These are phyloP conservation scores for Rhodotorula diobovata DNA, from an alignment of 768 basidiomycete species.

Conservation along the genomic window DNA sequence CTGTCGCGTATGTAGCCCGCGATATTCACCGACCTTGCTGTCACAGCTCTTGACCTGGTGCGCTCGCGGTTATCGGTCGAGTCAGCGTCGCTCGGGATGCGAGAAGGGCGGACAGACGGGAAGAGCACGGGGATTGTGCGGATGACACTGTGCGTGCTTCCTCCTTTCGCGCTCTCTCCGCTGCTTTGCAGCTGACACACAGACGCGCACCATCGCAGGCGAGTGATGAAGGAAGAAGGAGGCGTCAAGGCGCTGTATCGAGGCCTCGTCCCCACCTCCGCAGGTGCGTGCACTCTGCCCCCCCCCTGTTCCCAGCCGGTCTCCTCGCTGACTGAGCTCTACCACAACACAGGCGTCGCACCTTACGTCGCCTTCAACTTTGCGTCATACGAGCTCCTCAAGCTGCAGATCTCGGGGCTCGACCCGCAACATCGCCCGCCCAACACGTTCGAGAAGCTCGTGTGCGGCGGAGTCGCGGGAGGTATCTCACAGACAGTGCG, in stretches of 20 bases:
- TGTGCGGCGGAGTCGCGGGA: constrained; percentile 69
- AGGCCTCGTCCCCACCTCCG: constrained; percentile 73
- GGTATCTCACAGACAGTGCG: constrained; percentile 73
- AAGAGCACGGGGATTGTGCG: constrained; percentile 58
- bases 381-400: constrained; percentile 64
- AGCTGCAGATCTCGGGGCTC: constrained; percentile 21
- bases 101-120: constrained; percentile 7
- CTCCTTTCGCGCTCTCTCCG: background rate
- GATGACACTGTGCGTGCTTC: constrained; percentile 67
- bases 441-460: constrained; percentile 62
- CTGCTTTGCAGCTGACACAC: too few relatives aligned
- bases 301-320: background rate
- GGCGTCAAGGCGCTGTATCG: constrained; percentile 78
- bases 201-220: background rate
- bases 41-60: constrained; percentile 82
- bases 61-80: constrained; percentile 88
- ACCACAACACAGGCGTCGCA: constrained; percentile 62
- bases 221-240: constrained; percentile 83
- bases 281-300: constrained; percentile 2
- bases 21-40: rapidly evolving
- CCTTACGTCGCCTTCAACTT: constrained; percentile 53
- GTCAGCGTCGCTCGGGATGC: constrained; percentile 30
- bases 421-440: constrained; percentile 16
- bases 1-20: background rate
- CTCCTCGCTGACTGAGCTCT: background rate